Conservation (phyloP, 805 yeast genomes). For the Starmerella khaoyaiensis region DNA sequence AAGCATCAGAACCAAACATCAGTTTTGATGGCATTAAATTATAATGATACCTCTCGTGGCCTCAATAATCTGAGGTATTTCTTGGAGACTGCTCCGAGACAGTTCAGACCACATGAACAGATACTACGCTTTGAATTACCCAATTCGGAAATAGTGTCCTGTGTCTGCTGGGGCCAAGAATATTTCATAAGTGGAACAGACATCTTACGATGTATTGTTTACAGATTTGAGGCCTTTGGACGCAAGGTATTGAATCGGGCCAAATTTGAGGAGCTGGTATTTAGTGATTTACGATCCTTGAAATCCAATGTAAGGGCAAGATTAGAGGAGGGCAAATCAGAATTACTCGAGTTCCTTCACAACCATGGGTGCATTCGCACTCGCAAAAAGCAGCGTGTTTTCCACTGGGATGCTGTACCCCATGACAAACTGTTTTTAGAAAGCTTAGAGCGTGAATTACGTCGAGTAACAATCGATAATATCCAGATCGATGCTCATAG, state of each 20-base stretch:
- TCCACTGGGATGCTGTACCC: constrained; percentile 91
- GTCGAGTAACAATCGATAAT: constrained; percentile 11
- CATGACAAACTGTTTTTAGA: constrained; percentile 87
- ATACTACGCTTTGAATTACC: constrained; percentile 75
- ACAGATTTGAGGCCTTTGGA: constrained; percentile 81
- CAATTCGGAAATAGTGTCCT: constrained; percentile 84
- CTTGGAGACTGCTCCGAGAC: constrained; percentile 85
- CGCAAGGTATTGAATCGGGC: constrained; percentile 71
- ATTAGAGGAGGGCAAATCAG: constrained; percentile 74
- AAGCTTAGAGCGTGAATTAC: constrained; percentile 78
- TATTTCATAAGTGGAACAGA: constrained; percentile 93
- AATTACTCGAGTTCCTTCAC: constrained; percentile 69
- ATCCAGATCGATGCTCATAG: constrained; percentile 8
- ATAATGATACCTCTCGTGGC: constrained; percentile 3
- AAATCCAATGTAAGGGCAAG: constrained; percentile 75
- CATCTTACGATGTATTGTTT: constrained; percentile 81
- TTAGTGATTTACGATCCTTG: constrained; percentile 74
- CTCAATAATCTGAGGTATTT: constrained; percentile 48
- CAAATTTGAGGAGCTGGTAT: constrained; percentile 93
- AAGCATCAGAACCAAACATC: neutral
- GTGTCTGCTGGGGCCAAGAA: constrained; percentile 82
- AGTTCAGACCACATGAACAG: constrained; percentile 80
- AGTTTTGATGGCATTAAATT: constrained; percentile 1
- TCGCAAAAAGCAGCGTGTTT: constrained; percentile 92
- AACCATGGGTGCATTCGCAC: constrained; percentile 81